phyloP scores from a whole-genome alignment of 2,329 filamentous ascomycete species.

The Cytospora chrysosperma region DNA sequence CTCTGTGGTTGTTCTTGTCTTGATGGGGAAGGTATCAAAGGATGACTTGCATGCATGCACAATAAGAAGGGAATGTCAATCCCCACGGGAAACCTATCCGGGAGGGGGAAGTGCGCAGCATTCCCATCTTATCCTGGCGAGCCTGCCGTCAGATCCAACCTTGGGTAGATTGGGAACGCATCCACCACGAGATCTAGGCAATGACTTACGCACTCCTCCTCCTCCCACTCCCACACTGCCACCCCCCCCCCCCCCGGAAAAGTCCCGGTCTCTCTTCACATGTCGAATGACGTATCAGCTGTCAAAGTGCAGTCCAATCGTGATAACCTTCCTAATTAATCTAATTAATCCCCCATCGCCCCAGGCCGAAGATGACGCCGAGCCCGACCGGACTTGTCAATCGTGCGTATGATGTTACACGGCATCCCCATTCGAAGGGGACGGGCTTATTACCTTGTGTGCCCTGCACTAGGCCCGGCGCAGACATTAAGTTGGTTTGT shows the following conservation, averaged over 20 bases:
- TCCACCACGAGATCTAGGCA: not conserved
- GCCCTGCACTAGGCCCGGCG: no score
- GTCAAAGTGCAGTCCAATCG: not conserved
- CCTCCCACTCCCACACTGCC: no score
- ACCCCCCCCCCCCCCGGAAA: no score
- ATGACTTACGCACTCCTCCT: not conserved
- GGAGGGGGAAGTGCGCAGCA: slow-evolving; percentile 6
- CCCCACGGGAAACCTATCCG: not conserved
- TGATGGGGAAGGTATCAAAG: not conserved
- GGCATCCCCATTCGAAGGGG: not conserved
- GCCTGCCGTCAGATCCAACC: not conserved
- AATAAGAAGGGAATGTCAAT: slow-evolving; percentile 1
- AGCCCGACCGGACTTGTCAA: slow-evolving; percentile 9
- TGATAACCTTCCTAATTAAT: not conserved
- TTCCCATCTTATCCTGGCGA: slow-evolving; percentile 6
- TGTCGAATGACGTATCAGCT: slow-evolving; percentile 10
- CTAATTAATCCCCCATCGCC: not conserved
- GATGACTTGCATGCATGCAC: slow-evolving; percentile 6
- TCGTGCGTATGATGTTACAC: slow-evolving; percentile 4
- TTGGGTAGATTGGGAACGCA: not conserved
- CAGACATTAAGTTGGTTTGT: no score
- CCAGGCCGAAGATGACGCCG: not conserved
- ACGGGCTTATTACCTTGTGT: no score
- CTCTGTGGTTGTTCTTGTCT: not conserved
- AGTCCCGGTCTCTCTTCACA: not conserved